A percentile compares a stretch with the other conserved stretches of the same genome.
Evolutionary conservation across 331 rosid species (phyloP).

Genomic region (Prunus yedoensis): DNA sequence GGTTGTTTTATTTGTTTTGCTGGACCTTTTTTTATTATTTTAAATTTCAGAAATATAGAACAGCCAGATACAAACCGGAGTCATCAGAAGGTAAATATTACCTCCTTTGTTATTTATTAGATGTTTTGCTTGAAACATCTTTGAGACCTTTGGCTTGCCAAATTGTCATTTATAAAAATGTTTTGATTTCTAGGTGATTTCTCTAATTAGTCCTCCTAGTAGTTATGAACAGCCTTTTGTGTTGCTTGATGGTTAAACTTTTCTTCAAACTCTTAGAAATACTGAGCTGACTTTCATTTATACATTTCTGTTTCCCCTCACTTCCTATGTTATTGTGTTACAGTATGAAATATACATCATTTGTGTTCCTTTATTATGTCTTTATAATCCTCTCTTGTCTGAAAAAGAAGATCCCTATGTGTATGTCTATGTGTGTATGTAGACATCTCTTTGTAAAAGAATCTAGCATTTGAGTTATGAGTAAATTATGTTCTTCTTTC

Average conservation of each 20-base stretch:
- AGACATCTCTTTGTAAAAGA: background rate
- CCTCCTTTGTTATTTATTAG: constrained; percentile 31
- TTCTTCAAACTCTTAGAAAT: background rate
- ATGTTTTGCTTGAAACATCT: background rate
- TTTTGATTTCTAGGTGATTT: background rate
- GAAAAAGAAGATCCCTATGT: background rate
- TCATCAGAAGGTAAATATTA: constrained; percentile 66
- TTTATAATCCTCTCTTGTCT: background rate
- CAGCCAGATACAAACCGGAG: constrained; percentile 90
- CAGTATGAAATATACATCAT: background rate
- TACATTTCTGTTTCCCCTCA: constrained; percentile 7
- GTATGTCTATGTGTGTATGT: background rate
- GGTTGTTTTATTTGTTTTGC: constrained; percentile 13
- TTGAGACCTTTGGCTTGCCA: background rate
- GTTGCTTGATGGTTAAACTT: background rate
- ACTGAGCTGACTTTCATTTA: background rate
- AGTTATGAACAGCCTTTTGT: background rate
- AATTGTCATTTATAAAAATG: background rate
- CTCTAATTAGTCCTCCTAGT: background rate
- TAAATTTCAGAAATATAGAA: constrained; percentile 80
- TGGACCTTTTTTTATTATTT: background rate
- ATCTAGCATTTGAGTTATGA: background rate
- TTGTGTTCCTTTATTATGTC: background rate
- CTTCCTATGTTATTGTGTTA: background rate
- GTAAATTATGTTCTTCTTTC: constrained; percentile 17